Percentiles rank a stretch among this genome's conserved stretches.
phyloP scores from a whole-genome alignment of 805 yeast genomes.

The Candida nitratophila region DNA sequence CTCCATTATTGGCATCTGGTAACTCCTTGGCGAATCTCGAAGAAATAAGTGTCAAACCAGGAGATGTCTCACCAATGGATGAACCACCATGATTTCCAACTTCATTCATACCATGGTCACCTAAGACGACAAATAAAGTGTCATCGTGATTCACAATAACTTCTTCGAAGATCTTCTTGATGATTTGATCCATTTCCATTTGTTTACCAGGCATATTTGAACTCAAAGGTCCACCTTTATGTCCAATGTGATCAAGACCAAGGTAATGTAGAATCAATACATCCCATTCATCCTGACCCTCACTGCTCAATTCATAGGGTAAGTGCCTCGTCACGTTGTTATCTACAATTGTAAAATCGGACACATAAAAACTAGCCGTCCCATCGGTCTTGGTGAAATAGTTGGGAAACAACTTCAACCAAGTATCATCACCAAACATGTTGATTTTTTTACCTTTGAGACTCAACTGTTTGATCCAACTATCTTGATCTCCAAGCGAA shows the following conservation, averaged over 20 bases:
- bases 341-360: constrained; percentile 93
- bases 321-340: constrained; percentile 87
- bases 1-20: constrained; percentile 11
- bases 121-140: constrained; percentile 69
- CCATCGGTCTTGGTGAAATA: constrained; percentile 69
- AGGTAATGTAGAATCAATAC: constrained; percentile 81
- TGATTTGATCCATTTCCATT: constrained; percentile 72
- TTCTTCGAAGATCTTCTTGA: constrained; percentile 40
- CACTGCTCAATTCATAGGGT: constrained; percentile 43
- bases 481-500: constrained; percentile 66
- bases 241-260: constrained; percentile 97
- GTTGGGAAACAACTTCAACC: constrained; percentile 84
- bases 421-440: constrained; percentile 96
- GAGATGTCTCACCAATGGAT: constrained; percentile 83
- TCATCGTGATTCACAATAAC: constrained; percentile 23
- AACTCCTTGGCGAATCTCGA: constrained; percentile 38
- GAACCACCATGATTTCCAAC: constrained; percentile 97
- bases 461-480: constrained; percentile 74
- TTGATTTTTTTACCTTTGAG: constrained; percentile 42
- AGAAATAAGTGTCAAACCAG: constrained; percentile 70
- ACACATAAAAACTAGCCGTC: constrained; percentile 88
- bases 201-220: constrained; percentile 78
- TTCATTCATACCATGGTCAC: constrained; percentile 97
- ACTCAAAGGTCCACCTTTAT: constrained; percentile 88
- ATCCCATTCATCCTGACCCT: constrained; percentile 57